Evolutionary conservation across 1,284 basidiomycete species (phyloP), one percentile per base, ranked within the genome.

Genomic region (Cutaneotrichosporon cutaneum): DNA sequence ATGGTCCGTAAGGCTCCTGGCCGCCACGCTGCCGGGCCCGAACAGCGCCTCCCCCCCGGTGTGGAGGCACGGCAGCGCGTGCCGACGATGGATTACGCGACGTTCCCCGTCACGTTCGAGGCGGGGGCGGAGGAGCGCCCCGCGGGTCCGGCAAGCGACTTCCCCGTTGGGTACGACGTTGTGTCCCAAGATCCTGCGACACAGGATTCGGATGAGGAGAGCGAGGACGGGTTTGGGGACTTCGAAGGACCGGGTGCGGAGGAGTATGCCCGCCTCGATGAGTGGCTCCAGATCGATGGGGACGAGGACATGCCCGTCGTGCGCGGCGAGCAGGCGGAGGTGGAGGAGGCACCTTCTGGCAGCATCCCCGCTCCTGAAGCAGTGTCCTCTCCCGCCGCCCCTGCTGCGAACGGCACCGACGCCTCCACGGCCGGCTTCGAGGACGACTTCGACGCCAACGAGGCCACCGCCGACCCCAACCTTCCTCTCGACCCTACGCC

Each of bases 401-500:
- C 54, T 4, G 24, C 54, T 14, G 13, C 35, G 11, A 30, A 55
- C 42, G 53, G 30, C n/a, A 26, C 57, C 16, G 18, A 59, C 51
- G 30, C 39, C 24, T 21, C 27, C 26, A 18, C 27, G n/a, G 63
- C 64, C 14, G 33, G 32, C 11, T 76, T 76, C 60, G 73, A 75
- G 39, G 73, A 75, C 62, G 70, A 77, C 60, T 77, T 62, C 57
- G 62, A 68, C 59, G 48, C 69, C 59, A 10, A 59, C 24, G 18
- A 53, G 21, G 26, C 32, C 27, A 13, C 42, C 22, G 39, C 21
- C n/a, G 50, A 13, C 14, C 14, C 21, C 9, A 26, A 24, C 13
- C 27, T 65, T 16, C 63, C 72, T 3, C 61, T 75, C 16, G 76
- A 78, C 61, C 76, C 76, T 0, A 77, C 76, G 18, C 73, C 76